A percentile compares a stretch with the other conserved stretches of the same genome.
Conservation (phyloP, 2,329 filamentous ascomycete species). For the Coniochaeta prunicola region DNA sequence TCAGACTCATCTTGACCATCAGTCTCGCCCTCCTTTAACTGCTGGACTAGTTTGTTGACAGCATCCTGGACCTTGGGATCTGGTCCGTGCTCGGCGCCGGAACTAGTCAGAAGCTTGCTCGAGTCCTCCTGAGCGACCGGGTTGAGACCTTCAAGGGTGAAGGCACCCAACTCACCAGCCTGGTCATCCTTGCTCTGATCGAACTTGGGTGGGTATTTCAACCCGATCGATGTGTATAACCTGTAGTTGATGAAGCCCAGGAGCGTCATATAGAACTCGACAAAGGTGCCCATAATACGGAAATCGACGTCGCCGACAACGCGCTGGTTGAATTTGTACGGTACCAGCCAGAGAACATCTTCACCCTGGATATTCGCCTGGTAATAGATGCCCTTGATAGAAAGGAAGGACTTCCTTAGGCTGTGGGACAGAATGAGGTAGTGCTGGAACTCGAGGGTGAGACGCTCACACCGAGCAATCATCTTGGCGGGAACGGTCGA, state of each 20-base stretch:
- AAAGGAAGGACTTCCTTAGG: conserved; percentile 91
- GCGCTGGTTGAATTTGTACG: conserved; percentile 95
- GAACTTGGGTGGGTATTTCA: conserved; percentile 95
- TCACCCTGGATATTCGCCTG: conserved; percentile 96
- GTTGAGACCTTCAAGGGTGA: conserved; percentile 74
- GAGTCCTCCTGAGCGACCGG: conserved; percentile 47
- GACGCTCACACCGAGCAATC: conserved; percentile 85
- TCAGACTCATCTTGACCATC: conserved; percentile 30
- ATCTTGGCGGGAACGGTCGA: conserved; percentile 88
- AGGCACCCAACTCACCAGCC: conserved; percentile 83
- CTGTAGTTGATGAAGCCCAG: conserved; percentile 94
- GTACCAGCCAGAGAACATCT: conserved; percentile 93
- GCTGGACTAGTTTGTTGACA: conserved; percentile 62
- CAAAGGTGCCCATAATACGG: conserved; percentile 97
- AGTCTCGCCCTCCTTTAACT: conserved; percentile 48
- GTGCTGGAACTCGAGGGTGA: conserved; percentile 95
- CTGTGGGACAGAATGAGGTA: conserved; percentile 91
- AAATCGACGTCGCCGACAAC: conserved; percentile 94
- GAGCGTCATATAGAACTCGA: conserved; percentile 97
- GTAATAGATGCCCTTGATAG: conserved; percentile 99
- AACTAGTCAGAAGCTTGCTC: conserved; percentile 45
- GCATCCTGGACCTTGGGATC: conserved; percentile 58
- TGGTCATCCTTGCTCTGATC: conserved; percentile 80
- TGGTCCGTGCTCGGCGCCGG: conserved; percentile 43
- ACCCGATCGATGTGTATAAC: conserved; percentile 81